Percentiles rank a stretch among this genome's conserved stretches.
Conservation (phyloP, 441 rosid genomes). For the Syzygium syzygioides region DNA sequence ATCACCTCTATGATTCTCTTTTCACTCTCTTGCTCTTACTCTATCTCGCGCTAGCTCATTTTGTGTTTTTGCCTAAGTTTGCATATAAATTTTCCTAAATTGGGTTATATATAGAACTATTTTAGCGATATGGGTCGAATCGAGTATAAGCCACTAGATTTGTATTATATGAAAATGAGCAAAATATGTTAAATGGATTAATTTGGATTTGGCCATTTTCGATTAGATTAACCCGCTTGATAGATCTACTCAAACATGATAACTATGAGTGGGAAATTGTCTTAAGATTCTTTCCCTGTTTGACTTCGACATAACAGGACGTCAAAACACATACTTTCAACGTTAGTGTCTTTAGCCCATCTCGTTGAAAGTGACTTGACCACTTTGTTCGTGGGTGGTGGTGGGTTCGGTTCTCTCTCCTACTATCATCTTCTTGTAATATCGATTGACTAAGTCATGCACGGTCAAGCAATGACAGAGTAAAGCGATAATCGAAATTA, state of each 20-base stretch:
- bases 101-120: too few species aligned
- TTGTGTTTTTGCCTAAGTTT: too few species aligned
- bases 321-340: neutral
- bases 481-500: neutral
- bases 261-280: fast-evolving
- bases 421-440: neutral
- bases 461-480: neutral
- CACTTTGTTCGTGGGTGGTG: neutral
- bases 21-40: too few species aligned
- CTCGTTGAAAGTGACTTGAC: neutral
- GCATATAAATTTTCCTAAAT: too few species aligned
- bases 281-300: neutral
- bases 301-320: neutral
- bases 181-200: too few species aligned
- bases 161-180: too few species aligned
- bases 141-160: too few species aligned
- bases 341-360: neutral
- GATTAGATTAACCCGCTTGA: too few species aligned
- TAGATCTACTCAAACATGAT: neutral
- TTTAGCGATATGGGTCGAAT: too few species aligned
- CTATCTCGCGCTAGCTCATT: fast-evolving
- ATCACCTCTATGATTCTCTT: too few species aligned
- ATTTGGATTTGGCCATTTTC: fast-evolving
- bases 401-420: neutral
- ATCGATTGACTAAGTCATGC: neutral